These are phyloP conservation scores for Solanum stenotomum DNA, from an alignment of 257 asterid genomes.

Conservation along the genomic window DNA sequence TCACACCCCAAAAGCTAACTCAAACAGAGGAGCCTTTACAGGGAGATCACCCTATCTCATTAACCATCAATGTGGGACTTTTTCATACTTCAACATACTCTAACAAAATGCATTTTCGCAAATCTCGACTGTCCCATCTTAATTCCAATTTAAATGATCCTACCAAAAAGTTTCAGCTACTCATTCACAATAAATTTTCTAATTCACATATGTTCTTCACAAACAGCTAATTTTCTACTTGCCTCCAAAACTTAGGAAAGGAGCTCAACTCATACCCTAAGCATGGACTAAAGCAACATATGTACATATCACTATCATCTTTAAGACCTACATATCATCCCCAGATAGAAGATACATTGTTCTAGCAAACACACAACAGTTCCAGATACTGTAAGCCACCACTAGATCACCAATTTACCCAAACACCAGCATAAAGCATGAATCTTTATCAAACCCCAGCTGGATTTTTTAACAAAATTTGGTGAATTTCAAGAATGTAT, in stretches of 20 bases:
- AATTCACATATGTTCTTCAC: background rate
- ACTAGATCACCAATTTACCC: background rate
- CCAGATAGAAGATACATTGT: background rate
- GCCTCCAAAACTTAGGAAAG: background rate
- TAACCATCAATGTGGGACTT: background rate
- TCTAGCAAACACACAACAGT: background rate
- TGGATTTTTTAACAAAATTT: background rate
- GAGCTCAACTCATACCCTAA: background rate
- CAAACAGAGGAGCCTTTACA: background rate
- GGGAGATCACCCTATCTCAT: background rate
- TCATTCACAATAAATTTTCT: background rate
- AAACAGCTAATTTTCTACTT: background rate
- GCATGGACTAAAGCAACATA: background rate
- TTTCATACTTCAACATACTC: background rate
- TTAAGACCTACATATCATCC: background rate
- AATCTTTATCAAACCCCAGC: background rate
- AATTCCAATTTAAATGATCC: background rate
- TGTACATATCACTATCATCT: background rate
- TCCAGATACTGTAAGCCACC: background rate
- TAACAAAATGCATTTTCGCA: background rate
- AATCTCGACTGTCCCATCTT: background rate
- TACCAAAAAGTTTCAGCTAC: background rate
- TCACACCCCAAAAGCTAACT: background rate
- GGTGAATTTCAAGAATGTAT: background rate
- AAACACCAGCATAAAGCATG: background rate